Percentiles rank a stretch among this genome's conserved stretches.
These are phyloP conservation scores for Leccinum disarticulatum DNA, from an alignment of 768 basidiomycete genomes.

Conservation along the genomic window DNA sequence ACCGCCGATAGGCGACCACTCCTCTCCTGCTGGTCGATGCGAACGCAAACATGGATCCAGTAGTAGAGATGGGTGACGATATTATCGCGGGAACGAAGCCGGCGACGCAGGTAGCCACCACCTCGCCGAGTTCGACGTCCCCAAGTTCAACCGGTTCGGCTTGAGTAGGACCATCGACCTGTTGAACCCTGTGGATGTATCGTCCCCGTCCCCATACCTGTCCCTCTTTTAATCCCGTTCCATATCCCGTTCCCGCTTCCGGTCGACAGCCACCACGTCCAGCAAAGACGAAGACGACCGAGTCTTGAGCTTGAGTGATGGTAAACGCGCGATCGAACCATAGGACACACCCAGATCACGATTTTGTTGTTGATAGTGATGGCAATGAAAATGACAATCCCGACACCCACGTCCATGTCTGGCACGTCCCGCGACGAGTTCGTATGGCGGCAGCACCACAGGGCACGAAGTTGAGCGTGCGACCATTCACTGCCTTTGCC, in stretches of 20 bases:
- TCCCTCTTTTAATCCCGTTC: too few relatives aligned
- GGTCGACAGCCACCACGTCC: background rate
- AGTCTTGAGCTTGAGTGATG: background rate
- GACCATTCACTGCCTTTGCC: too few relatives aligned
- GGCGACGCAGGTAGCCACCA: slow-evolving; percentile 31
- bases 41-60: background rate
- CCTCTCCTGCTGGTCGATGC: slow-evolving; percentile 20
- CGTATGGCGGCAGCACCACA: background rate
- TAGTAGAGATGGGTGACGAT: too few relatives aligned
- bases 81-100: too few relatives aligned
- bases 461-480: too few relatives aligned
- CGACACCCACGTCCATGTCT: background rate
- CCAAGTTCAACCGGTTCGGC: slow-evolving; percentile 30
- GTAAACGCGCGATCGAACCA: background rate
- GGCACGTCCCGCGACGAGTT: background rate
- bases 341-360: background rate
- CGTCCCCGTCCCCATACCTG: too few relatives aligned
- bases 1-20: slow-evolving; percentile 65
- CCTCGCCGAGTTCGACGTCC: slow-evolving; percentile 19
- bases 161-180: slow-evolving; percentile 10
- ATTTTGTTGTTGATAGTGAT: background rate
- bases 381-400: background rate
- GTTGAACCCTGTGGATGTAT: background rate
- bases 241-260: background rate
- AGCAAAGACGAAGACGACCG: too few relatives aligned